Base-by-base conservation (phyloP, 805 yeast genomes). In the Schwanniomyces occidentalis region DNA sequence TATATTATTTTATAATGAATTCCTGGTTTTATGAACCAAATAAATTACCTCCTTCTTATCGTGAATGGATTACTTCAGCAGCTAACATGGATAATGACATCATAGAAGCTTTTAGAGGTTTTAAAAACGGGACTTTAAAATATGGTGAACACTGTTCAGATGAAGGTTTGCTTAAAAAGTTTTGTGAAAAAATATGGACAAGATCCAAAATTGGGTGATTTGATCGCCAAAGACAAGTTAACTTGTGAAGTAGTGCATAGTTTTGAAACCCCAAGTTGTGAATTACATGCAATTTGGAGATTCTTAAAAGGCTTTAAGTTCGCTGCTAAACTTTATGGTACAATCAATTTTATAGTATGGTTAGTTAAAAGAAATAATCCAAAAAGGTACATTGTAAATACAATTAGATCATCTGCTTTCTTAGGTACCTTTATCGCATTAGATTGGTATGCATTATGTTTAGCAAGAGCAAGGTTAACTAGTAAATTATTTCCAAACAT, bases 41-140 rank as follows among this genome's bases (percentile, higher is more conserved):
- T 8, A 44, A 49, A 18, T 52, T 72, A 22, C 72, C 75, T 14
- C 65, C 63, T 4, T 61, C 72, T 6, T 72, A 72, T 44, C 52
- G 58, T 16, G 52, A 54, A 32, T 72, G 77, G 77, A 71, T 72
- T 46, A 67, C 77, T 4, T 59, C 61, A 26, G 74, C 73, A 15
- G 76, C 77, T 5, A 57, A 62, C 34, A 67, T 71, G 70, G 76
- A 72, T 42, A 51, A 50, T 17, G 71, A 61, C 23, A 42, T 72
- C 8, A 49, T 66, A 3, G 46, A 48, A n/a, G 54, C 56, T 4
- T 55, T 71, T 20, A 48, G 58, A 18, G 41, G 45, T 5, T 28
- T 72, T 13, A 58, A 61, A 20, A 34, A 48, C 4, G 59, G 59
- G 4, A 45, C 48, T 13, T 41, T 65, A 26, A 41, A 44, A 15